Evolutionary conservation across 495 filamentous ascomycete genomes (phyloP).

Genomic region (Staphylotrichum longicolle): DNA sequence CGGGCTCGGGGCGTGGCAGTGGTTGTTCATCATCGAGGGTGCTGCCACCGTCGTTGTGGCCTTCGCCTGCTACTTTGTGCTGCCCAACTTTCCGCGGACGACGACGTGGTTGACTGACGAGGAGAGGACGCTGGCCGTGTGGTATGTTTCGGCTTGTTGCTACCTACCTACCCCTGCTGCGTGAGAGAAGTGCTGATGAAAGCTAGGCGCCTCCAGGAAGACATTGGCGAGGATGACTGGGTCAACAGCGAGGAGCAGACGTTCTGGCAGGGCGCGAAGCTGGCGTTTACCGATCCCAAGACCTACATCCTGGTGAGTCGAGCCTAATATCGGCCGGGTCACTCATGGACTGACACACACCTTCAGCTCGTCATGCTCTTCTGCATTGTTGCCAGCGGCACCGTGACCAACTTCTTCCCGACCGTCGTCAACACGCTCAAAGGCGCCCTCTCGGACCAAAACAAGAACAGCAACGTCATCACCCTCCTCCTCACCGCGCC

Average conservation of each 20-base stretch:
- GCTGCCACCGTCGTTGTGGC: constrained; percentile 50
- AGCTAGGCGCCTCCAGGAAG: constrained; percentile 59
- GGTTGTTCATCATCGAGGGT: constrained; percentile 82
- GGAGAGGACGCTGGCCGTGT: constrained; percentile 46
- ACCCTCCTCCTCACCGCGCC: constrained; percentile 77
- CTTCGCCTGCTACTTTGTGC: constrained; percentile 54
- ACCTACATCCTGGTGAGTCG: constrained; percentile 64
- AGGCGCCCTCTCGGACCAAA: neutral
- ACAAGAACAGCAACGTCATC: constrained; percentile 55
- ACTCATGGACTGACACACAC: too few relatives aligned
- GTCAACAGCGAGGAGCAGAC: constrained; percentile 59
- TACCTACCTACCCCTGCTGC: neutral
- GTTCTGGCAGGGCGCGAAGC: constrained; percentile 63
- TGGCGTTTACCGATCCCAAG: constrained; percentile 71
- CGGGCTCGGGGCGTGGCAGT: constrained; percentile 53
- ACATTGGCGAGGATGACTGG: constrained; percentile 79
- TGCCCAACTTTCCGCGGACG: constrained; percentile 80
- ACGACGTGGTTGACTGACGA: constrained; percentile 69
- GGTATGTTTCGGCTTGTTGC: neutral
- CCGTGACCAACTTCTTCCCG: constrained; percentile 88
- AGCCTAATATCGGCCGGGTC: too few relatives aligned
- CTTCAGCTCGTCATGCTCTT: constrained; percentile 62
- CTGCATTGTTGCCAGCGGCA: constrained; percentile 67
- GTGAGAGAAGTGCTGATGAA: neutral
- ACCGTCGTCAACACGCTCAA: constrained; percentile 71